Evolutionary conservation across 768 basidiomycete species (phyloP).

Genomic region (Podaxis sp.): DNA sequence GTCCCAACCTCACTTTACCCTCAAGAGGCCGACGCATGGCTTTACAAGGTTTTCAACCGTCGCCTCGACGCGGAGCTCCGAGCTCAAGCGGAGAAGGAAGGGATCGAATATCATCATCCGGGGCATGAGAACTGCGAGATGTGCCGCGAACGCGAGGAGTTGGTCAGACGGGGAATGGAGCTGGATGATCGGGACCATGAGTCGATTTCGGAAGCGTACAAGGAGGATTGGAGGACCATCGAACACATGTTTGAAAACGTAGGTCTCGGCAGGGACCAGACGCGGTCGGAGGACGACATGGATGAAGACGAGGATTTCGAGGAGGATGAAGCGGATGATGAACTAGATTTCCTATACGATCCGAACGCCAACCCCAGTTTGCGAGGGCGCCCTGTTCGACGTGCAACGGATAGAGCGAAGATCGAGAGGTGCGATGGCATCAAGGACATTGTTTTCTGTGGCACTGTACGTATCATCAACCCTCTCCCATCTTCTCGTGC

Average conservation of each 20-base stretch:
- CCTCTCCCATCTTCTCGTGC: constrained; percentile 4
- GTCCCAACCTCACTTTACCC: constrained; percentile 11
- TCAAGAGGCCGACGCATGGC: constrained; percentile 20
- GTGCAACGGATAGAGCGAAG: constrained; percentile 22
- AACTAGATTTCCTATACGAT: constrained; percentile 24
- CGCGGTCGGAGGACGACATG: constrained; percentile 23
- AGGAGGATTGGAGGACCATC: constrained; percentile 16
- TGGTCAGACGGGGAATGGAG: constrained; percentile 16
- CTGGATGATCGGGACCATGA: constrained; percentile 1
- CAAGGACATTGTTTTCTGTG: constrained; percentile 60
- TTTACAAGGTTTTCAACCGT: constrained; percentile 42
- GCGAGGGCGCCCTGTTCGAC: constrained; percentile 16
- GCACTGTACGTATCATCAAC: constrained; percentile 41
- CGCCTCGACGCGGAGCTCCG: constrained; percentile 24
- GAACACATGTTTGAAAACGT: constrained; percentile 19
- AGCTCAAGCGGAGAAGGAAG: not conserved
- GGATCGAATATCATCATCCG: constrained; percentile 12
- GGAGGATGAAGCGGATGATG: constrained; percentile 21
- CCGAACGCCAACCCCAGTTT: constrained; percentile 15
- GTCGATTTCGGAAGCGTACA: constrained; percentile 8
- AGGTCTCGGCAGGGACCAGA: constrained; percentile 13
- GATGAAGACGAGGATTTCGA: constrained; percentile 27
- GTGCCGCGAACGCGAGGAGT: constrained; percentile 23
- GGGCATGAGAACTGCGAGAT: constrained; percentile 8
- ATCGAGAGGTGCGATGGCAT: constrained; percentile 50